These are phyloP conservation scores for Umbelopsis isabellina DNA, from an alignment of 192 early-diverging fungal species.

Conservation along the genomic window DNA sequence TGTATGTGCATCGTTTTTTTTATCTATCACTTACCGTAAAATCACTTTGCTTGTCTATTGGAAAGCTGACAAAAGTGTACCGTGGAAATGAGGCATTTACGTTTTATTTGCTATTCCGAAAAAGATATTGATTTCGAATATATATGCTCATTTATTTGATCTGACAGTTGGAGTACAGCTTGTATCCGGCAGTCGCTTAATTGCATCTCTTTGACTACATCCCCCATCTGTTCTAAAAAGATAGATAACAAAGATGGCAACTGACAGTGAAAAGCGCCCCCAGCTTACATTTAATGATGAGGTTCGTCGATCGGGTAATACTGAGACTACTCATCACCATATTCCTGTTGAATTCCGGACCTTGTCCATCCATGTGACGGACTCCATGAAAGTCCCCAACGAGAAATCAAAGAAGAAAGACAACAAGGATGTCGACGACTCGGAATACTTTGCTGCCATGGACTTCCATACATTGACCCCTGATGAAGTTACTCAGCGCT, in stretches of 20 bases:
- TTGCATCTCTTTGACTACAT: too few relatives aligned
- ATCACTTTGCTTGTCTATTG: too few relatives aligned
- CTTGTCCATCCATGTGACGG: conserved; percentile 45
- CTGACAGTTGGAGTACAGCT: too few relatives aligned
- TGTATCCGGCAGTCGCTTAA: too few relatives aligned
- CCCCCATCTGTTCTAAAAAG: too few relatives aligned
- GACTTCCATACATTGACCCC: conserved; percentile 46
- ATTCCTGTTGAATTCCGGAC: conserved; percentile 50
- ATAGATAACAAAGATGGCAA: not conserved
- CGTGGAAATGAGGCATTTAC: too few relatives aligned
- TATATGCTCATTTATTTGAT: too few relatives aligned
- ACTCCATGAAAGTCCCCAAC: conserved; percentile 34
- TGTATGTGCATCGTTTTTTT: too few relatives aligned
- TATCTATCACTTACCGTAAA: too few relatives aligned
- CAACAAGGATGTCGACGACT: conserved; percentile 32
- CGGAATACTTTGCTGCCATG: conserved; percentile 45
- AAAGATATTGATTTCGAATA: too few relatives aligned
- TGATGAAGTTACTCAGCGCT: conserved; percentile 42
- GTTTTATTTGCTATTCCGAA: too few relatives aligned
- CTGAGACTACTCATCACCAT: conserved; percentile 10
- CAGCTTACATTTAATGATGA: conserved; percentile 19
- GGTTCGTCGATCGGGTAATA: not conserved
- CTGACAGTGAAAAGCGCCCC: conserved; percentile 11
- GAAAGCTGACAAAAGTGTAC: too few relatives aligned
- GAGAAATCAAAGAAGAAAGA: conserved; percentile 28